Percentiles rank a stretch among this genome's conserved stretches.
These are phyloP conservation scores for Kwoniella sp. DNA, from an alignment of 768 basidiomycete species.

Conservation along the genomic window DNA sequence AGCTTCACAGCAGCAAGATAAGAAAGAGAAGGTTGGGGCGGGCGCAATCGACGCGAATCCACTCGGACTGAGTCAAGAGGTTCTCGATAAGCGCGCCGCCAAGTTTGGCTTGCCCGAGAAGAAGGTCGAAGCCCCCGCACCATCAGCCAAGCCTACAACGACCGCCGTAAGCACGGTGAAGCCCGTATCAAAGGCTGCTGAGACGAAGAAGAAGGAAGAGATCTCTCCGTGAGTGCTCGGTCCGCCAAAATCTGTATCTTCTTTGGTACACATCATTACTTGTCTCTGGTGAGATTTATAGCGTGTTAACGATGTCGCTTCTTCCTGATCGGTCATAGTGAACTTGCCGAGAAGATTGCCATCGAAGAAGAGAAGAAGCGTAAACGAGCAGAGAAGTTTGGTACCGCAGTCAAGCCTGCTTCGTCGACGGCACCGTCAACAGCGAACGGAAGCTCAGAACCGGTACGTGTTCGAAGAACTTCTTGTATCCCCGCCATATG, in stretches of 20 bases:
- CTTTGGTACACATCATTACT: too few relatives aligned
- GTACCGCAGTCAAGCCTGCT: slow-evolving; percentile 26
- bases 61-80: slow-evolving; percentile 44
- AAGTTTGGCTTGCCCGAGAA: slow-evolving; percentile 49
- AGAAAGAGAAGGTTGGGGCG: slow-evolving; percentile 29
- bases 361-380: slow-evolving; percentile 54
- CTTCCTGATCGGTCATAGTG: slow-evolving; percentile 17
- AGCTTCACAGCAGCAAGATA: slow-evolving; percentile 3
- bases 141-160: slow-evolving; percentile 16
- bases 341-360: slow-evolving; percentile 44
- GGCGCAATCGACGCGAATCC: slow-evolving; percentile 25
- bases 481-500: too few relatives aligned
- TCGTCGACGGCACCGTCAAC: slow-evolving; percentile 11
- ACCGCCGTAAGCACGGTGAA: neutral
- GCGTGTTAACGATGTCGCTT: neutral
- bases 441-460: slow-evolving; percentile 21
- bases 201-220: slow-evolving; percentile 27
- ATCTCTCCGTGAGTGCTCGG: slow-evolving; percentile 35
- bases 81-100: slow-evolving; percentile 44
- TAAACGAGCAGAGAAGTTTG: slow-evolving; percentile 53
- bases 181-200: slow-evolving; percentile 2
- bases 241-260: too few relatives aligned
- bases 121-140: slow-evolving; percentile 20
- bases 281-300: neutral
- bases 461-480: too few relatives aligned